Evolutionary conservation across 768 basidiomycete genomes (phyloP), one percentile per base, ranked within the genome.

Genomic region (Amanita inopinata): DNA sequence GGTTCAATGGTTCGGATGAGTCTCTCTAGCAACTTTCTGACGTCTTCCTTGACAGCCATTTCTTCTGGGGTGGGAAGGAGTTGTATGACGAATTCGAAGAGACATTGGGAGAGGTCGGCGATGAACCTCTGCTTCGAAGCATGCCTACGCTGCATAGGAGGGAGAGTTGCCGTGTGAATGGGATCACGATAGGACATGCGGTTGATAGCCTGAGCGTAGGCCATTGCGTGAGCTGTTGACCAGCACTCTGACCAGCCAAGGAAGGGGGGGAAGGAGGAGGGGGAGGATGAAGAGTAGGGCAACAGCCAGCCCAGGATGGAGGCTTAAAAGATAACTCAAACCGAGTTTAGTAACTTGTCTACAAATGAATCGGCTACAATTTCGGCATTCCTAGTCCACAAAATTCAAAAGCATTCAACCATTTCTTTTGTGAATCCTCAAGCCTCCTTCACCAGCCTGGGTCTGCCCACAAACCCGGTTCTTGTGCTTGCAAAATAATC

Each of bases 1-100:
- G 92, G 93, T 60, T 93, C 88, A 63, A 99, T 88, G 33, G 88
- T 92, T 58, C 88, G 78, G 59, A 94, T 94, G 63, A 99, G 80
- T 53, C 88, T 77, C 68, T 99, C 93, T 43, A 99, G 82, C 54
- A 93, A 73, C 61, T 88, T 89, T 55, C 94, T 71, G 50, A 97
- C 93, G 53, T 94, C 89, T 67, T 97, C 93, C 70, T 97, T 99
- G 56, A 93, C 81, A 31, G 81, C 74, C 63, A 94, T 76, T 66
- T 96, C 92, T 57, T 93, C 90, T 30, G 76, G 61, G 2, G 90
- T 90, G 2, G 92, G 92, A 12, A 96, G 73, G 38, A 93, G 75
- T 61, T 92, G 91, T 49, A 93, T 75, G 45, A 94, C 90, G 61
- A 93, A 96, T 63, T 92, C 84, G 67, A 88, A 89, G 48, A 94